These are phyloP conservation scores for Alternaria triticimaculans DNA, from an alignment of 2,329 filamentous ascomycete species.

Conservation along the genomic window DNA sequence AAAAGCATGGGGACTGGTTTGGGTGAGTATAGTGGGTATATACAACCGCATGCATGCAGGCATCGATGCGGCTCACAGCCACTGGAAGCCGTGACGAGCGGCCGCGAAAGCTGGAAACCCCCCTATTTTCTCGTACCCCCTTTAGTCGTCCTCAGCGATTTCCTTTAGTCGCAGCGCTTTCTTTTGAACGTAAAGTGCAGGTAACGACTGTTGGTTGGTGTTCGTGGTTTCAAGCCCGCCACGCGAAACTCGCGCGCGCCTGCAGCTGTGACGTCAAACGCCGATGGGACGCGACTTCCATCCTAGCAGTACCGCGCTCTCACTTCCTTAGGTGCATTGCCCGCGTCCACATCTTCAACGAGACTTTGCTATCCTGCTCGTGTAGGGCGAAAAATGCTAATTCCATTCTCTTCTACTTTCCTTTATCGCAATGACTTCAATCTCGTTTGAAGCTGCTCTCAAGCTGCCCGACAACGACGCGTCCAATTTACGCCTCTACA, in stretches of 20 bases:
- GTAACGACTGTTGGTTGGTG: not conserved
- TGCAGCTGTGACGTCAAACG: slow-evolving; percentile 1
- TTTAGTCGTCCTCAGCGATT: not conserved
- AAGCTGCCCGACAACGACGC: slow-evolving; percentile 26
- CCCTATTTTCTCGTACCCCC: not conserved
- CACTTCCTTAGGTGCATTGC: not conserved
- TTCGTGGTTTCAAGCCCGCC: not conserved
- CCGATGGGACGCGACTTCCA: not conserved
- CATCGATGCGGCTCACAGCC: not conserved
- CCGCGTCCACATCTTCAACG: not conserved
- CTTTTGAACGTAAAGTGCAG: not conserved
- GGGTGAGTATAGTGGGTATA: not conserved
- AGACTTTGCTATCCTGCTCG: not conserved
- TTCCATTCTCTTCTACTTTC: not conserved
- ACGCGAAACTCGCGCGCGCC: slow-evolving; percentile 2
- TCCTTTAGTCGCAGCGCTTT: not conserved
- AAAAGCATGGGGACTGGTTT: not conserved
- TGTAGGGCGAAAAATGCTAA: not conserved
- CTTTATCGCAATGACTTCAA: slow-evolving; percentile 19
- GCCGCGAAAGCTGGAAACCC: not conserved
- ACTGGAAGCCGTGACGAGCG: not conserved
- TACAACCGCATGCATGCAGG: not conserved
- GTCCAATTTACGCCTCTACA: slow-evolving; percentile 22
- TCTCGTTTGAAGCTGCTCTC: slow-evolving; percentile 30
- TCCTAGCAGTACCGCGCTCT: not conserved